phyloP scores from a whole-genome alignment of 306 rosid genomes.

The Delonix regia region DNA sequence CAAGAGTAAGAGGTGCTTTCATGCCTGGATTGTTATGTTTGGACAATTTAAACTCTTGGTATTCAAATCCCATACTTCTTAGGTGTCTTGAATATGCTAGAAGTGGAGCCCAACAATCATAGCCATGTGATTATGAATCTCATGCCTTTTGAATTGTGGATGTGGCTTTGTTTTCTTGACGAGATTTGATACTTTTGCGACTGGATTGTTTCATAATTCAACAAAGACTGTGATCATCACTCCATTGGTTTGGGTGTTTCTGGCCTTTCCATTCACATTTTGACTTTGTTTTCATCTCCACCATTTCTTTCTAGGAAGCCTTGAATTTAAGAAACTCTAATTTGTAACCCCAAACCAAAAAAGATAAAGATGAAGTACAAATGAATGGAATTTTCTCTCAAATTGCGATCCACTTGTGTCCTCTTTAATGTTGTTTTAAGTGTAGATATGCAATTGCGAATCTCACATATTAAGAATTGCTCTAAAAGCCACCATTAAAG shows the following conservation, averaged over 20 bases:
- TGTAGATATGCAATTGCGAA: not conserved
- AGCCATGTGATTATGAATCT: slow-evolving; percentile 29
- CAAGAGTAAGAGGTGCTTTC: not conserved
- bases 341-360: not conserved
- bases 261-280: not conserved
- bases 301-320: slow-evolving; percentile 5
- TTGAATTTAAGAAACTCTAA: not conserved
- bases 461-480: slow-evolving; percentile 3
- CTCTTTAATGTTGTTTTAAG: slow-evolving; percentile 1
- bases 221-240: slow-evolving; percentile 65
- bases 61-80: slow-evolving; percentile 36
- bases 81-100: slow-evolving; percentile 59
- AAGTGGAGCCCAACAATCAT: slow-evolving; percentile 72
- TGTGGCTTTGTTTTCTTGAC: slow-evolving; percentile 24
- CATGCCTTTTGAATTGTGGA: not conserved
- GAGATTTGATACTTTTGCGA: slow-evolving; percentile 17
- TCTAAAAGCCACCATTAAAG: not conserved
- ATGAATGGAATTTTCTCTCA: slow-evolving; percentile 9
- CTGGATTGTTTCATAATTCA: slow-evolving; percentile 44
- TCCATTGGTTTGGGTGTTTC: slow-evolving; percentile 36
- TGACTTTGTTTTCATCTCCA: slow-evolving; percentile 21
- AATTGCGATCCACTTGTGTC: not conserved
- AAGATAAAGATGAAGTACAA: not conserved
- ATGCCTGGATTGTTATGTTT: slow-evolving; percentile 26
- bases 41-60: slow-evolving; percentile 30